phyloP scores from a whole-genome alignment of 177 flowering plant species.

The Vitis hybrid region DNA sequence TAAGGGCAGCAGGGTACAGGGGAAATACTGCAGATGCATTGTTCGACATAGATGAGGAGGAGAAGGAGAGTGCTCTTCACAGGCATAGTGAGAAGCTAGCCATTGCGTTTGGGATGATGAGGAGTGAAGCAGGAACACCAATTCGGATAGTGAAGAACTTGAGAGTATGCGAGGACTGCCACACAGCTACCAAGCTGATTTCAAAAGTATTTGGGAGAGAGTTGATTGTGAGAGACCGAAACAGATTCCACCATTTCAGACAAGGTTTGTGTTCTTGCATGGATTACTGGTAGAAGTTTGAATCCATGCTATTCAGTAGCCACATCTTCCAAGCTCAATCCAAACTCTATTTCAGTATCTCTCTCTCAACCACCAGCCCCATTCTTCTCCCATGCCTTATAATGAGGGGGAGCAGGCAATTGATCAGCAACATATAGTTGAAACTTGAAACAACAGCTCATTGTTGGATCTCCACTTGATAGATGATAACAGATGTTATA shows the following conservation, averaged over 20 bases:
- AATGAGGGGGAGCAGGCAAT: no score
- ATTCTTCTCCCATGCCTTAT: no score
- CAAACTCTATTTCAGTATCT: no score
- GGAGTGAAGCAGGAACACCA: neutral
- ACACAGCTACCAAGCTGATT: conserved; percentile 14
- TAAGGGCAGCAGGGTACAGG: conserved; percentile 5
- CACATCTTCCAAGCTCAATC: no score
- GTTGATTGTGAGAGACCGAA: conserved; percentile 14
- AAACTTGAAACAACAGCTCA: no score
- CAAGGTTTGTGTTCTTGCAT: conserved; percentile 11
- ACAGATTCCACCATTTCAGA: conserved; percentile 16
- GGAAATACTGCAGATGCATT: conserved; percentile 4
- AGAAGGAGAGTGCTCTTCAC: conserved; percentile 8
- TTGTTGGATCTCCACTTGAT: no score
- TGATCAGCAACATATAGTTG: no score
- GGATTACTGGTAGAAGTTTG: conserved; percentile 12
- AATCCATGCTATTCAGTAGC: no score
- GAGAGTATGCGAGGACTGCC: conserved; percentile 11
- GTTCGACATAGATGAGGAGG: conserved; percentile 17
- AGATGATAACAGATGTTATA: conserved; percentile 21
- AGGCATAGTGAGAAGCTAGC: conserved; percentile 16
- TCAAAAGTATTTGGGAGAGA: conserved; percentile 5
- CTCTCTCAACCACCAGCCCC: no score
- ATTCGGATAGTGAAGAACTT: conserved; percentile 14
- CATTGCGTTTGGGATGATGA: conserved; percentile 14